Conservation (phyloP, 2,329 filamentous ascomycete species). For the Sclerotinia trifoliorum region DNA sequence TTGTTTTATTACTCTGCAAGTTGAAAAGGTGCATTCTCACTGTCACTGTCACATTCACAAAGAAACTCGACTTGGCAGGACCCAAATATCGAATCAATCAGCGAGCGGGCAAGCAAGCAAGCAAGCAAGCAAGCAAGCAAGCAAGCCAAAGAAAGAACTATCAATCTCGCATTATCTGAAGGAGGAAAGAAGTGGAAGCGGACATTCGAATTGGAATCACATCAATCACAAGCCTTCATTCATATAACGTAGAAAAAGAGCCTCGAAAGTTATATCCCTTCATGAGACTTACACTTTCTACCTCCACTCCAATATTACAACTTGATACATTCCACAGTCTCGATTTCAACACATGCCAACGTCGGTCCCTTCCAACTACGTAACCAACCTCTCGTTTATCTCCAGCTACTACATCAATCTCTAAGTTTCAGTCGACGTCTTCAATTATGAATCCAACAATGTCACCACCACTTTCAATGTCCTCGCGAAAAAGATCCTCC, state of each 20-base stretch:
- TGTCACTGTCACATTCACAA: too few species aligned
- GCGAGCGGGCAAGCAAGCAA: too few species aligned
- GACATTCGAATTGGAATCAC: neutral
- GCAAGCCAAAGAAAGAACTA: too few species aligned
- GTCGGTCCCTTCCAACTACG: neutral
- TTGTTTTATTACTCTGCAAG: too few species aligned
- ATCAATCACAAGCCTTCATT: neutral
- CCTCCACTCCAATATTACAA: neutral
- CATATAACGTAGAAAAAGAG: neutral
- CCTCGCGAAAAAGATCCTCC: conserved; percentile 29
- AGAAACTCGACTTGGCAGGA: too few species aligned
- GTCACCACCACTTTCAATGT: conserved; percentile 29
- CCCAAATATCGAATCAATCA: too few species aligned
- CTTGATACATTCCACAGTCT: conserved; percentile 3
- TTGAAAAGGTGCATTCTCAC: too few species aligned
- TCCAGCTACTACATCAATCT: neutral
- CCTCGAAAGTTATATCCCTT: neutral
- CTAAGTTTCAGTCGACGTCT: neutral
- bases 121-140: too few species aligned
- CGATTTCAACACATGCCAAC: conserved; percentile 1
- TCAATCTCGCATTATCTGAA: too few species aligned
- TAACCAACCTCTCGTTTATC: conserved; percentile 11
- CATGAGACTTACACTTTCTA: neutral
- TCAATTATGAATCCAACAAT: conserved; percentile 17
- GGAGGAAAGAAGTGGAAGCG: too few species aligned